Evolutionary conservation across 345 rosid genomes (phyloP), one percentile per base, ranked within the genome.

Genomic region (Noccaea caerulescens): DNA sequence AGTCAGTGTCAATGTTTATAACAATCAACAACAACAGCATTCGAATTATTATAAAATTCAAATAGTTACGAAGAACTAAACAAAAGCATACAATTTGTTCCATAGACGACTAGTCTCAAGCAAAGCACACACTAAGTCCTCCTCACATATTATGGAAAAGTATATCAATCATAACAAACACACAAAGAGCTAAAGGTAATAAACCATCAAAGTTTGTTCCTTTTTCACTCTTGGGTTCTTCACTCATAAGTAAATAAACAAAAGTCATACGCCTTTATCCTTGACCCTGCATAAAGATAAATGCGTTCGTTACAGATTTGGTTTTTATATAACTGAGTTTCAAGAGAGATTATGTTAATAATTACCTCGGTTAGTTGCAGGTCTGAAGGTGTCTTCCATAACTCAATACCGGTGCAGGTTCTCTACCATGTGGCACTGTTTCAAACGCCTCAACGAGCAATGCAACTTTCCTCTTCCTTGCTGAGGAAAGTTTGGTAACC

Each of bases 381-480:
- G 93, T 87, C 76, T 93, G 97, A 54, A 89, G 84, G 27, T 84
- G 77, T 66, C 84, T 79, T 69, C 82, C 75, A 38, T 75, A 82
- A 72, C 87, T 63, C 57, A 88, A 68, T 6, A 80, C 56, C 9
- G 78, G 60, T 76, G 85, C 57, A 66, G 83, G 45, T 36, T 80
- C 77, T 77, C 72, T 76, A 53, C 51, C 58, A 6, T 54, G 84
- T 4, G 88, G 80, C 32, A 92, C 92, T 3, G 89, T 84, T 75
- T 95, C 98, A 34, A 95, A 95, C 38, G 98, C 99, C 80, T 90
- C 97, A 12, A 90, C 94, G 1, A 95, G 98, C 66, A 95, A 80
- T 74, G 89, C 88, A 56, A 95, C 99, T 76, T 92, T 95, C 74
- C 79, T 87, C 77, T 86, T 88, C 77, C 86, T 82, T 41, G 89